Evolutionary conservation across 73 alveolate genomes (phyloP), one percentile per base, ranked within the genome.

Genomic region (Paramecium bursaria): DNA sequence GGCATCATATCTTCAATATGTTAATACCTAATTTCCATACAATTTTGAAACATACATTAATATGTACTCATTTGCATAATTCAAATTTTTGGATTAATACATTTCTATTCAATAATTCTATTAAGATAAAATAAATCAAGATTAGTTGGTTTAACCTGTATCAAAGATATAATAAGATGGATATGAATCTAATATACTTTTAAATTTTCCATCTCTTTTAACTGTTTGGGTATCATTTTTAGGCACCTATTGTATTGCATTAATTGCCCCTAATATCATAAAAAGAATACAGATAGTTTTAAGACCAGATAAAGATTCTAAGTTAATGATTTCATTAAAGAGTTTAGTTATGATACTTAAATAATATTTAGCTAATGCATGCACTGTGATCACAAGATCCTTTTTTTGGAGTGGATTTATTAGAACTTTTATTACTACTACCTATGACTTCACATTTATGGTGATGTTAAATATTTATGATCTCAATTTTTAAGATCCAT

Each of bases 351-450:
- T n/a, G n/a, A n/a, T n/a, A n/a, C n/a, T n/a, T n/a, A n/a, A n/a
- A n/a, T n/a, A n/a, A n/a, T n/a, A n/a, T n/a, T n/a, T n/a, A n/a
- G n/a, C n/a, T n/a, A n/a, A n/a, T n/a, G n/a, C n/a, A n/a, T n/a
- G n/a, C n/a, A n/a, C n/a, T n/a, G n/a, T n/a, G 50, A 7, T 39
- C 11, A n/a, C n/a, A n/a, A 52, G 26, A n/a, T n/a, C n/a, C n/a
- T 55, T 55, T 7, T 26, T 55, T n/a, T 55, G 31, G n/a, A 55
- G 75, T 11, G 75, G 75, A 2, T 25, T 55, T 0, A 17, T 55
- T 25, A 55, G 75, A 55, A 55, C 75, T 10, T 23, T 26, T 29
- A 26, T 55, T 10, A 26, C 75, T 0, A 55, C 75, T 27, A 49
- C 75, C 13, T 55, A 55, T 27, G 75, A 55, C 17, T 55, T 27